These are phyloP conservation scores for Eucalyptus dawsonii DNA, from an alignment of 345 rosid species.

Conservation along the genomic window DNA sequence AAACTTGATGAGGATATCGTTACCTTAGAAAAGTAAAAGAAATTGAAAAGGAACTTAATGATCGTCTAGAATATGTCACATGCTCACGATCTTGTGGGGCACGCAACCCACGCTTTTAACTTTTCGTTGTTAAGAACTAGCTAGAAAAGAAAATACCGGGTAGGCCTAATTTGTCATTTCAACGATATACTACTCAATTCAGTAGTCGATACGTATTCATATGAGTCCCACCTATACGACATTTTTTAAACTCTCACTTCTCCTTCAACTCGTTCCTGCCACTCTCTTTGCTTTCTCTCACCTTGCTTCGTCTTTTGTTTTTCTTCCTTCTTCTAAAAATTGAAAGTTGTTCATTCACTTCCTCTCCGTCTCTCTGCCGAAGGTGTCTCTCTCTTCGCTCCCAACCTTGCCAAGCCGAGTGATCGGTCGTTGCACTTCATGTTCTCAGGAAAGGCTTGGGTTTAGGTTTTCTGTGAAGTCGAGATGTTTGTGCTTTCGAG, in stretches of 20 bases:
- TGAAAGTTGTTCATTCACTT: neutral
- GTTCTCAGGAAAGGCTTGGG: conserved; percentile 16
- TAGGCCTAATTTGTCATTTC: too few relatives aligned
- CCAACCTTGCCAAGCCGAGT: conserved; percentile 63
- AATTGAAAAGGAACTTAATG: neutral
- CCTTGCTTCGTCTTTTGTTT: neutral
- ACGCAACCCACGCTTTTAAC: neutral
- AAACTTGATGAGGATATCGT: neutral
- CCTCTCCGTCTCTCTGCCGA: neutral
- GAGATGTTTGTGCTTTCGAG: neutral
- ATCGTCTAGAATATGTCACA: neutral
- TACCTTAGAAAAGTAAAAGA: neutral
- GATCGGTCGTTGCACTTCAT: conserved; percentile 77
- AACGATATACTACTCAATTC: too few relatives aligned
- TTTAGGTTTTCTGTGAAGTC: neutral
- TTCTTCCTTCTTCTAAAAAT: neutral
- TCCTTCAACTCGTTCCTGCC: neutral
- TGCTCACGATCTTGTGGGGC: neutral
- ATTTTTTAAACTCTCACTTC: neutral
- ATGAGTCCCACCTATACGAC: neutral
- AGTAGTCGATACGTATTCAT: neutral
- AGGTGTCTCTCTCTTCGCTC: neutral
- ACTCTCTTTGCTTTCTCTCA: neutral
- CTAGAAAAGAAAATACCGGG: neutral
- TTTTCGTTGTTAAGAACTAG: neutral